These are phyloP conservation scores for Candolleomyces aberdarensis DNA, from an alignment of 768 basidiomycete species.

Conservation along the genomic window DNA sequence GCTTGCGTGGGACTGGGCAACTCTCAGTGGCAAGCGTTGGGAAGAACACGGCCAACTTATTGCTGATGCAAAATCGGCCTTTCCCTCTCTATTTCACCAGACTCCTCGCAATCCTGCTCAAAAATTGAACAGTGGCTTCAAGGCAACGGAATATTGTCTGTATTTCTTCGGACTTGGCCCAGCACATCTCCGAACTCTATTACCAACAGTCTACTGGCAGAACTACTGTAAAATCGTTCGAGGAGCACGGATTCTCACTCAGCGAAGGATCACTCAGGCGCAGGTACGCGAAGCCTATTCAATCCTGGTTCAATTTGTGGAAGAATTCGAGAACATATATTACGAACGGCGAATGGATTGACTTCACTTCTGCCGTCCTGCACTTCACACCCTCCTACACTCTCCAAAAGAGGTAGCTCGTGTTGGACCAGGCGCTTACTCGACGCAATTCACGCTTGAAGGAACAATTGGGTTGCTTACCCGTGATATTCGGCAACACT, in stretches of 20 bases:
- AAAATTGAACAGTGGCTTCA: slow-evolving; percentile 7
- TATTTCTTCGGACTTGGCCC: slow-evolving; percentile 10
- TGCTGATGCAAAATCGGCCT: slow-evolving; percentile 5
- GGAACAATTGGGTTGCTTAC: slow-evolving; percentile 26
- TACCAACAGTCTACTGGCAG: slow-evolving; percentile 24
- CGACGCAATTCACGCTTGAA: slow-evolving; percentile 24
- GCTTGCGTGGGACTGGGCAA: slow-evolving; percentile 26
- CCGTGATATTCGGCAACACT: slow-evolving; percentile 23
- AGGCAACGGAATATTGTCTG: not conserved
- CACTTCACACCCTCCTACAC: slow-evolving; percentile 19
- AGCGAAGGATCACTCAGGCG: slow-evolving; percentile 15
- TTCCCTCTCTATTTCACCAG: slow-evolving; percentile 2
- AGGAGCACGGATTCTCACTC: slow-evolving; percentile 21
- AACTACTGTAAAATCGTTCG: slow-evolving; percentile 31
- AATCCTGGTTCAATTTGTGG: slow-evolving; percentile 20
- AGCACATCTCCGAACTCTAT: slow-evolving; percentile 11
- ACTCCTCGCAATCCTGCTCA: slow-evolving; percentile 8
- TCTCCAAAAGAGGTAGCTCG: slow-evolving; percentile 12
- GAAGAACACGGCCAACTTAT: slow-evolving; percentile 11
- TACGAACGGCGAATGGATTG: not conserved
- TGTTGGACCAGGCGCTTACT: slow-evolving; percentile 11
- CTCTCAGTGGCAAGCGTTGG: slow-evolving; percentile 3
- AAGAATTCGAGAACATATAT: slow-evolving; percentile 28
- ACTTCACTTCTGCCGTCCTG: slow-evolving; percentile 3
- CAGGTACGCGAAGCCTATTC: slow-evolving; percentile 21